A percentile compares a stretch with the other conserved stretches of the same genome.
phyloP scores from a whole-genome alignment of 2,329 filamentous ascomycete genomes.

The Periconia sp. region DNA sequence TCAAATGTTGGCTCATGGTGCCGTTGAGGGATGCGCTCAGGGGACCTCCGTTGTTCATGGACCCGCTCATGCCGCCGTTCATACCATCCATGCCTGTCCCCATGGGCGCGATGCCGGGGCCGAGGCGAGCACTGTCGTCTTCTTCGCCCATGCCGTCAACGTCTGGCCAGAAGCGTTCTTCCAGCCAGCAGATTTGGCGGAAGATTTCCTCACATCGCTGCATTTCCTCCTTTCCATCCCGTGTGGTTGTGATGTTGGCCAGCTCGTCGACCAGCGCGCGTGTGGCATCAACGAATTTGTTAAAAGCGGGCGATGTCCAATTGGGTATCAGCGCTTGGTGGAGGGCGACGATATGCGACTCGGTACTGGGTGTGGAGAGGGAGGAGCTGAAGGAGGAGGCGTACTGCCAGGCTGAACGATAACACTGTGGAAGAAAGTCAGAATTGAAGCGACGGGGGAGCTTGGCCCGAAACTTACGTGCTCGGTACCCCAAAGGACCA shows the following conservation, averaged over 20 bases:
- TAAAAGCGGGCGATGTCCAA: constrained; percentile 53
- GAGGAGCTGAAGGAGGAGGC: constrained; percentile 47
- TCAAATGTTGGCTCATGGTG: constrained; percentile 4
- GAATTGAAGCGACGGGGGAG: background rate
- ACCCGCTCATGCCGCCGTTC: constrained; percentile 15
- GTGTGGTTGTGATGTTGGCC: constrained; percentile 49
- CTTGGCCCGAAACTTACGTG: constrained; percentile 43
- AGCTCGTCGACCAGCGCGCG: constrained; percentile 53
- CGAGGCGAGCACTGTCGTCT: constrained; percentile 36
- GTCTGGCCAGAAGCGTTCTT: constrained; percentile 53
- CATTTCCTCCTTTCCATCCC: constrained; percentile 53
- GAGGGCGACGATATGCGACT: constrained; percentile 51
- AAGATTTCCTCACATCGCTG: constrained; percentile 50
- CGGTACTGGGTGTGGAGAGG: constrained; percentile 40
- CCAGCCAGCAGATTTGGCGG: constrained; percentile 51
- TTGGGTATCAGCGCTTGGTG: constrained; percentile 55
- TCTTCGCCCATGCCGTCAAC: constrained; percentile 54
- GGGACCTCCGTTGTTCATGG: constrained; percentile 8
- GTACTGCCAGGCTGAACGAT: constrained; percentile 52
- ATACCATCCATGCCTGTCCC: constrained; percentile 20
- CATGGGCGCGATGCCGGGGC: constrained; percentile 18
- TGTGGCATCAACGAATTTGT: constrained; percentile 53
- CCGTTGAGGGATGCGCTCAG: constrained; percentile 15
- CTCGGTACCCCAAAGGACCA: constrained; percentile 79
- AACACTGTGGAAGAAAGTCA: constrained; percentile 40